These are phyloP conservation scores for Magnusiomyces sp. DNA, from an alignment of 1,139 yeast genomes.

Conservation along the genomic window DNA sequence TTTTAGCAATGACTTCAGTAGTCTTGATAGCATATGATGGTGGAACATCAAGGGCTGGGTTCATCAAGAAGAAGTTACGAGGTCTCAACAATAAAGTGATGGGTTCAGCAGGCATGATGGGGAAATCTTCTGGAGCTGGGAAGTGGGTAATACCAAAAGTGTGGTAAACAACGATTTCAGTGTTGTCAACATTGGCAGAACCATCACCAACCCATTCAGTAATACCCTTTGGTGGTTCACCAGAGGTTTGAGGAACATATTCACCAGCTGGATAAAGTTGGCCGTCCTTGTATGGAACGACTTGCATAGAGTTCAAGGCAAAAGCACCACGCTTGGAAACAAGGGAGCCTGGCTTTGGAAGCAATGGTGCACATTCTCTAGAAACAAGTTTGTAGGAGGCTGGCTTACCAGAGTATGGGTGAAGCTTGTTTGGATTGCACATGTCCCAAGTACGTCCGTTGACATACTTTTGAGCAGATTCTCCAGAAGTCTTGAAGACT, in stretches of 20 bases:
- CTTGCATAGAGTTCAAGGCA: conserved; percentile 61
- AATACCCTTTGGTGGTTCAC: conserved; percentile 64
- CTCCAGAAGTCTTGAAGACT: conserved; percentile 56
- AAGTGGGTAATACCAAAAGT: conserved; percentile 79
- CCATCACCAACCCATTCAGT: conserved; percentile 70
- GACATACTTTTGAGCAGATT: conserved; percentile 51
- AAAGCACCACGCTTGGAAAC: conserved; percentile 78
- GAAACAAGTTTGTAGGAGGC: conserved; percentile 71
- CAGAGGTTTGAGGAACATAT: conserved; percentile 73
- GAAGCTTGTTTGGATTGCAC: conserved; percentile 58
- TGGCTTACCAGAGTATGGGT: conserved; percentile 66
- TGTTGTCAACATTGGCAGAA: conserved; percentile 50
- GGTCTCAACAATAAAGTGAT: conserved; percentile 68
- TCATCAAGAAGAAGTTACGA: conserved; percentile 65
- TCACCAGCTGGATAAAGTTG: conserved; percentile 72
- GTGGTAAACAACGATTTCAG: conserved; percentile 66
- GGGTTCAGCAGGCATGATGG: conserved; percentile 82
- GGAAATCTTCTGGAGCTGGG: conserved; percentile 88
- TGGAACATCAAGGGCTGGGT: conserved; percentile 66
- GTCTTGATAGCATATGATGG: conserved; percentile 61
- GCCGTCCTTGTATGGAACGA: conserved; percentile 55
- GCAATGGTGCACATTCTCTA: conserved; percentile 62
- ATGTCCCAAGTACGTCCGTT: conserved; percentile 73
- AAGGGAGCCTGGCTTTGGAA: conserved; percentile 66
- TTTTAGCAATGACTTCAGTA: conserved; percentile 34